Base-by-base conservation (phyloP, 306 rosid species). In the Rosa multiflora region DNA sequence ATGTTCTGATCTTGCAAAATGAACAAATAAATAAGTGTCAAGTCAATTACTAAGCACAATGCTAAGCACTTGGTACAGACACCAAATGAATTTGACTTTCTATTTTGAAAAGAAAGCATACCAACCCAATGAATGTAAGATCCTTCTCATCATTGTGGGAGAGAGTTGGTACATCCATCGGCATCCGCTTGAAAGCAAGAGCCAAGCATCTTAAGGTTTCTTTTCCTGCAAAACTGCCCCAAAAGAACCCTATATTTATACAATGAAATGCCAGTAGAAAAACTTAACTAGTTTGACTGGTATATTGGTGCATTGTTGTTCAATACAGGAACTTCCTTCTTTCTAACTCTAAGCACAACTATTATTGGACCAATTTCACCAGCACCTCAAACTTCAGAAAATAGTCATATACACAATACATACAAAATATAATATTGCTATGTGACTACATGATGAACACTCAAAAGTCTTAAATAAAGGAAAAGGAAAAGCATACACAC, bases 111-210 rank as follows among this genome's bases (percentile, higher is more conserved):
- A 88, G 89, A 87, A 85, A 87, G 97, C 99, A 89, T 94, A 94
- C 99, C 99, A 95, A 88, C 92, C 99, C 99, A 91, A 95, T 90
- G 89, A 95, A 95, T 53, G 99, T 92, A 74, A 95, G 92, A 82
- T 92, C 93, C 73, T 85, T 89, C 91, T 95, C 99, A 88, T 95
- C 98, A 80, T 84, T 87, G 83, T 76, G 75, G 82, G 98, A 82
- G 74, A 92, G 46, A 5, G 80, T 82, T 74, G 88, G 98, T 67
- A 88, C 90, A 78, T 78, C 83, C 46, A 81, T 49, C 47, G 99
- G 99, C 91, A 95, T 86, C 93, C 87, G 89, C 86, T 95, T 95
- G 79, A 92, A 75, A 80, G 98, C 98, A 77, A 95, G 78, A 80
- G 96, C 99, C 78, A 95, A 84, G 95, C 99, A 95, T 86, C 99